These are phyloP conservation scores for Penicillium cinerascens DNA, from an alignment of 495 filamentous ascomycete species.

Conservation along the genomic window DNA sequence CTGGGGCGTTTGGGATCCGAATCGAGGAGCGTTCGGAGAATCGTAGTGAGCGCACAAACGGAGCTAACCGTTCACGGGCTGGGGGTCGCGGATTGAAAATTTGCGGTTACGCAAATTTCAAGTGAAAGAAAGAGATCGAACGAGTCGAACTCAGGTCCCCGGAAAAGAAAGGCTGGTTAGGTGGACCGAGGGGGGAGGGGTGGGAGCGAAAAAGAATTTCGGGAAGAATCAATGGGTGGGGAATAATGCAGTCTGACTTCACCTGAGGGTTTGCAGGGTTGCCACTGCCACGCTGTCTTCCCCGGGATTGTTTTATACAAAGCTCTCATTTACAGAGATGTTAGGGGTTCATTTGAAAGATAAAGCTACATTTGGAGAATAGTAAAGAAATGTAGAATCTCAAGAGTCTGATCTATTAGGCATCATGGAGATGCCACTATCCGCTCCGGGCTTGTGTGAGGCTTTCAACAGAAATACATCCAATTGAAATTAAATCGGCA, in stretches of 20 bases:
- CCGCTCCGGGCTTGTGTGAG: no score
- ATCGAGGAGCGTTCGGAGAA: conserved; percentile 18
- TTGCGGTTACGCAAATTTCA: conserved; percentile 11
- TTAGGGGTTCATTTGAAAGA: no score
- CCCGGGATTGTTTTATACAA: not conserved
- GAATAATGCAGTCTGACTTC: conserved; percentile 24
- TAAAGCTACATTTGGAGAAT: no score
- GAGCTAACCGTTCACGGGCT: conserved; percentile 30
- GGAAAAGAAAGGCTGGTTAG: conserved; percentile 18
- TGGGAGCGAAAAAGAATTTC: conserved; percentile 27
- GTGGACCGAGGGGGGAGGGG: conserved; percentile 18
- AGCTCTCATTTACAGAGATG: not conserved
- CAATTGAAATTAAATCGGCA: not conserved
- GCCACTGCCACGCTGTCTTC: conserved; percentile 11
- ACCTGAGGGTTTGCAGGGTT: conserved; percentile 1
- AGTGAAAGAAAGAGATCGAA: conserved; percentile 11
- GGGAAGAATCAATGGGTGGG: conserved; percentile 31
- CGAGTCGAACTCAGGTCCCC: conserved; percentile 17
- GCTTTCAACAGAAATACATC: not conserved
- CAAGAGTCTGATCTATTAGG: no score
- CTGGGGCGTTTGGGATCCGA: conserved; percentile 8
- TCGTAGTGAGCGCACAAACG: conserved; percentile 29
- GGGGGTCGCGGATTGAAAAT: not conserved
- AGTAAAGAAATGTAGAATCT: no score
- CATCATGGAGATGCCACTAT: no score